phyloP scores from a whole-genome alignment of 2,329 filamentous ascomycete species.

The Aspergillus novoparasiticus region DNA sequence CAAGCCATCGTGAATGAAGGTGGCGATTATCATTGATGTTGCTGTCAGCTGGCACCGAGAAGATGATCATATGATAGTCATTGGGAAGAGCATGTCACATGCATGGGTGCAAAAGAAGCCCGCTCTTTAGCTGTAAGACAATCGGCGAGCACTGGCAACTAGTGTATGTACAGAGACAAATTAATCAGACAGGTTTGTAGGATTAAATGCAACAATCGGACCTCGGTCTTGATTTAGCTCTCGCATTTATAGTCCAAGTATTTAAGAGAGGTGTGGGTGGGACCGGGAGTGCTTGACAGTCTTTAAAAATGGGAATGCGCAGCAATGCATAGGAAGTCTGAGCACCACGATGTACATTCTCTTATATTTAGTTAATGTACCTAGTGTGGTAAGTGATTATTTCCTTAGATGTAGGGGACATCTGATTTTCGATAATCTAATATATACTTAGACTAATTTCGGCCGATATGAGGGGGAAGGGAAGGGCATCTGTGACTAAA shows the following conservation, averaged over 20 bases:
- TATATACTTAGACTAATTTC: not conserved
- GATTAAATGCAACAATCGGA: not conserved
- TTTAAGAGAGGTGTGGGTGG: not conserved
- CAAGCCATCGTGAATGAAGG: not conserved
- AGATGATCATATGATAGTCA: not conserved
- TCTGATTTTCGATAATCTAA: not conserved
- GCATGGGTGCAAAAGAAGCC: not conserved
- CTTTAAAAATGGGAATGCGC: not conserved
- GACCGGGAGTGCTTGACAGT: not conserved
- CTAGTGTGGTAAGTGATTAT: not conserved
- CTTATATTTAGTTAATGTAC: not conserved
- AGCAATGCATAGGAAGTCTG: not conserved
- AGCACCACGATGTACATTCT: not conserved
- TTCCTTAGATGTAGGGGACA: not conserved
- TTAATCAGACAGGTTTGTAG: not conserved
- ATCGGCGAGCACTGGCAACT: not conserved
- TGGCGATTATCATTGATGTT: not conserved
- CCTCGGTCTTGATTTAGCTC: not conserved
- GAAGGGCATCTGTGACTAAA: slow-evolving; percentile 13
- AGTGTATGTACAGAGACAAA: not conserved
- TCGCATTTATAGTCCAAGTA: not conserved
- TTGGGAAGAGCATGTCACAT: not conserved
- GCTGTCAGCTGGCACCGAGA: not conserved
- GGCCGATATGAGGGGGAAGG: not conserved
- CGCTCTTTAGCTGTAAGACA: too few relatives aligned